These are phyloP conservation scores for Microcera coccophila DNA, from an alignment of 2,329 filamentous ascomycete genomes.

Conservation along the genomic window DNA sequence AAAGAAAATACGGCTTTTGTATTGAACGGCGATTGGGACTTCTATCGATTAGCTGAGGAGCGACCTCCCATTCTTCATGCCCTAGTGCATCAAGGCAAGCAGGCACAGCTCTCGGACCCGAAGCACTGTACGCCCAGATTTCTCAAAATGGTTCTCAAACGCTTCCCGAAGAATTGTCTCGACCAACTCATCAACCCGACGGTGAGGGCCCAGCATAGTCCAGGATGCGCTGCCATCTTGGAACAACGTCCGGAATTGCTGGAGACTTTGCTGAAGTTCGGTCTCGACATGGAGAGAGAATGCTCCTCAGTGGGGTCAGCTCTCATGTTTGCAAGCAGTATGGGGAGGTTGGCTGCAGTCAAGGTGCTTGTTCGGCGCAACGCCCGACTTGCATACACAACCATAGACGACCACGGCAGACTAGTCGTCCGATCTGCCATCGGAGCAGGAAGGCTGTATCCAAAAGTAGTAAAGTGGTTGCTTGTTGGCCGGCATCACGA, in stretches of 20 bases:
- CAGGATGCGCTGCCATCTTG: slow-evolving; percentile 9
- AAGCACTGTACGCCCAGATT: background rate
- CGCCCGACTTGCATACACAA: slow-evolving; percentile 15
- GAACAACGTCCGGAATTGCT: slow-evolving; percentile 1
- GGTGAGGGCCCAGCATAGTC: background rate
- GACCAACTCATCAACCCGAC: slow-evolving; percentile 12
- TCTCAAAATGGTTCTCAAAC: slow-evolving; percentile 15
- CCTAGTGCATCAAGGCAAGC: background rate
- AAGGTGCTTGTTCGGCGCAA: slow-evolving; percentile 17
- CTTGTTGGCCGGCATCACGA: slow-evolving; percentile 17
- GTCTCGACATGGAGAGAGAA: slow-evolving; percentile 16
- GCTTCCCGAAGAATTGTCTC: slow-evolving; percentile 12
- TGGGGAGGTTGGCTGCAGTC: slow-evolving; percentile 14
- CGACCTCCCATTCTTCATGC: slow-evolving; percentile 13
- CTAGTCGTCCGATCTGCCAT: slow-evolving; percentile 10
- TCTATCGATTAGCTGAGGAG: slow-evolving; percentile 10
- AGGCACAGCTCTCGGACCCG: background rate
- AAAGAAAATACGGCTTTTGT: slow-evolving; percentile 1
- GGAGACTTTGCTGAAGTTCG: slow-evolving; percentile 13
- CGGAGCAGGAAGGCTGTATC: slow-evolving; percentile 11
- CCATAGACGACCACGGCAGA: slow-evolving; percentile 8
- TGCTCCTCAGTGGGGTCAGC: slow-evolving; percentile 14
- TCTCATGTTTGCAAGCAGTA: slow-evolving; percentile 19
- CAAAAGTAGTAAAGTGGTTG: slow-evolving; percentile 16
- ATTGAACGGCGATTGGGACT: slow-evolving; percentile 21